Base-by-base conservation (phyloP, 192 early-diverging fungal genomes). In the Obelidium mucronatum region DNA sequence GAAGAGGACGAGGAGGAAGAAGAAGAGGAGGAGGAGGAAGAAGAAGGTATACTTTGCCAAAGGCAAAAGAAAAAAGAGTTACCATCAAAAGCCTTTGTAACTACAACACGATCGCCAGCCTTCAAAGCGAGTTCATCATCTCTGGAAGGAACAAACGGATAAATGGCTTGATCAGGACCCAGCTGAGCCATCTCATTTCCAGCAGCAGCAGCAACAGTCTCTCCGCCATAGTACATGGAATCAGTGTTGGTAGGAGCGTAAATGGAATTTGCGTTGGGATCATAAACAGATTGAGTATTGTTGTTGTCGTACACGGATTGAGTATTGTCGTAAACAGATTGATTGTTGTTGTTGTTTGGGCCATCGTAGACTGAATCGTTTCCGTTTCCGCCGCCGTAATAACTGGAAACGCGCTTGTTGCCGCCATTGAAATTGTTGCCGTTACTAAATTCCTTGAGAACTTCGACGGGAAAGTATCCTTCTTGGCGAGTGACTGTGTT, bases 1-100 rank as follows among this genome's bases (percentile, higher is more conserved):
- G n/a, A n/a, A n/a, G n/a, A n/a, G n/a, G n/a, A n/a, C n/a, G n/a
- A n/a, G n/a, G n/a, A n/a, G n/a, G n/a, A n/a, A n/a, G n/a, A n/a
- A n/a, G n/a, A n/a, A n/a, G n/a, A n/a, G n/a, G n/a, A n/a, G n/a
- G n/a, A n/a, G n/a, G n/a, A n/a, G n/a, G n/a, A n/a, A n/a, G n/a
- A n/a, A n/a, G n/a, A n/a, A n/a, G n/a, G n/a, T n/a, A n/a, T n/a
- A n/a, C n/a, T n/a, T n/a, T n/a, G n/a, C n/a, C n/a, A n/a, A n/a
- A n/a, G n/a, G n/a, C n/a, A n/a, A n/a, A n/a, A n/a, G n/a, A n/a
- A n/a, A n/a, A n/a, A n/a, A n/a, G n/a, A n/a, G n/a, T 53, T 24
- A 59, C 56, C 62, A 36, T 65, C 62, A 36, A 37, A 65, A 19
- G 26, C 62, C 26, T 65, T 65, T 19, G 24, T 37, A 39, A 65